A percentile compares a stretch with the other conserved stretches of the same genome.
phyloP scores from a whole-genome alignment of 2,329 filamentous ascomycete species.

The Colletotrichum viniferum region DNA sequence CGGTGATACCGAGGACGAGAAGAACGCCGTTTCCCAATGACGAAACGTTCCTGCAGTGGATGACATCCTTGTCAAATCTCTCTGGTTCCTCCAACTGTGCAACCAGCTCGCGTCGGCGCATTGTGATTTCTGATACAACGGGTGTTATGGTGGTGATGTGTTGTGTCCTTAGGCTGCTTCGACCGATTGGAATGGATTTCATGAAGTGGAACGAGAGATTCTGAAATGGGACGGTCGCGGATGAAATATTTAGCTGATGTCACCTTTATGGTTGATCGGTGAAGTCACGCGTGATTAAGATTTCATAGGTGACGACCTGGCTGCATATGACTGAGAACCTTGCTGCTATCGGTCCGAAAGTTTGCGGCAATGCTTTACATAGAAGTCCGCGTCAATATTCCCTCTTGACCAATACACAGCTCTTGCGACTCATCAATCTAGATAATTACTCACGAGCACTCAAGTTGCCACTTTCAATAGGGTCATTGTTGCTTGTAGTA shows the following conservation, averaged over 20 bases:
- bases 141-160: not conserved
- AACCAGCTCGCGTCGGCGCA: not conserved
- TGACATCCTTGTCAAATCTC: not conserved
- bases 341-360: not conserved
- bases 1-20: not conserved
- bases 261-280: not conserved
- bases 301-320: not conserved
- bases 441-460: not conserved
- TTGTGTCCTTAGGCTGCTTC: not conserved
- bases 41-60: not conserved
- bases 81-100: not conserved
- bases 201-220: rapidly evolving
- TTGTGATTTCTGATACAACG: not conserved
- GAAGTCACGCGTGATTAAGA: not conserved
- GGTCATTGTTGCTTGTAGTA: not conserved
- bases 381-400: not conserved
- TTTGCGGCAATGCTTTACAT: not conserved
- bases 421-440: not conserved
- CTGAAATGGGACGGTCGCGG: not conserved
- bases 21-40: not conserved
- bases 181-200: not conserved
- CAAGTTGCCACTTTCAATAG: not conserved
- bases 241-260: not conserved
- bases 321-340: not conserved
- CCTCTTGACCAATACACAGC: not conserved